Evolutionary conservation across 768 basidiomycete genomes (phyloP).

Genomic region (Boletus reticulatus): DNA sequence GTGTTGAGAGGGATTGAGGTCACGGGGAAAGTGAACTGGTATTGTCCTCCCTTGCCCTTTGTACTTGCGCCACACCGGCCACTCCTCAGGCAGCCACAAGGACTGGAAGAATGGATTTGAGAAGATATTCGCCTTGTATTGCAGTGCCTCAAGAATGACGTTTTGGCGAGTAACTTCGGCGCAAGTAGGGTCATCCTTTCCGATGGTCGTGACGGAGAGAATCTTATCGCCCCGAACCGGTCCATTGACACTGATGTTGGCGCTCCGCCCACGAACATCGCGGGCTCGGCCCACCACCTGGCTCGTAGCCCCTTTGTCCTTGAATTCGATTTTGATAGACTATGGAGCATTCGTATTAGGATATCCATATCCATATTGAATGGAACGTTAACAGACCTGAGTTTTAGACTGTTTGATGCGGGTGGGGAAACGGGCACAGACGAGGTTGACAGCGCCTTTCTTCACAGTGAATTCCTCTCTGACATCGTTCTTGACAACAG

Average conservation of each 20-base stretch:
- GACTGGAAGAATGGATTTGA: constrained; percentile 24
- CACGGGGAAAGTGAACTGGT: not conserved
- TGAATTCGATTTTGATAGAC: constrained; percentile 20
- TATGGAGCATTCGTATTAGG: not conserved
- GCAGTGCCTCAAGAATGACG: constrained; percentile 24
- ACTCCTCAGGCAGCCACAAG: constrained; percentile 28
- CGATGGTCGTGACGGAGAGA: constrained; percentile 45
- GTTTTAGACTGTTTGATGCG: constrained; percentile 36
- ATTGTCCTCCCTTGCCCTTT: not conserved
- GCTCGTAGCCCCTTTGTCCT: not conserved
- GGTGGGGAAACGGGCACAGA: constrained; percentile 43
- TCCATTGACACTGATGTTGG: constrained; percentile 27
- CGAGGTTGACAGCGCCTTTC: constrained; percentile 33
- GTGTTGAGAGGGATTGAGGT: constrained; percentile 30
- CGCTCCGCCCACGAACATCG: constrained; percentile 37
- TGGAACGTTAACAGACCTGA: constrained; percentile 36
- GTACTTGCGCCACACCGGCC: constrained; percentile 13
- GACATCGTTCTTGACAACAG: constrained; percentile 42
- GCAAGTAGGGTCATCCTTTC: constrained; percentile 51
- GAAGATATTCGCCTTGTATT: constrained; percentile 12
- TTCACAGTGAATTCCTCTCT: constrained; percentile 22
- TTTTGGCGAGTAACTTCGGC: constrained; percentile 42
- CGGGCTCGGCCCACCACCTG: constrained; percentile 22
- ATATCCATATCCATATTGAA: too few species aligned
- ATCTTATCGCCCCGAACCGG: constrained; percentile 16